A percentile compares a stretch with the other conserved stretches of the same genome.
Evolutionary conservation across 441 rosid genomes (phyloP).

Genomic region (Sinapis alba): DNA sequence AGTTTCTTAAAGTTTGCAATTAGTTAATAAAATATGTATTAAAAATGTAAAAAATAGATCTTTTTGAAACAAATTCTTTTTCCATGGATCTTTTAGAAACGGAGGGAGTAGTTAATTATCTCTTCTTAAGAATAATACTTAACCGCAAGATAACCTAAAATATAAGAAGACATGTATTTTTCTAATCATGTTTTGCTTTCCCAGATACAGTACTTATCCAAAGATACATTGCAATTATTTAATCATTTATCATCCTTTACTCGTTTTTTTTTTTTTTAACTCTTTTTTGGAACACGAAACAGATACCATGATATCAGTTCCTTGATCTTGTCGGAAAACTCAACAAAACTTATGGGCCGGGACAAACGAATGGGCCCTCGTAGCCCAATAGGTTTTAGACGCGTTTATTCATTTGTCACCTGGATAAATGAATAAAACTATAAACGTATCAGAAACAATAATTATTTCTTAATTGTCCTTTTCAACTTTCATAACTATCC

Average conservation of each 20-base stretch:
- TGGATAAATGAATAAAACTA: not conserved
- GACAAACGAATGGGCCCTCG: not conserved
- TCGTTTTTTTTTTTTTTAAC: no score
- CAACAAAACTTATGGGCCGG: not conserved
- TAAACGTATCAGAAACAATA: not conserved
- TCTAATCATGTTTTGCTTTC: constrained; percentile 12
- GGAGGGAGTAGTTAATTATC: constrained; percentile 26
- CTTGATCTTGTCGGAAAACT: not conserved
- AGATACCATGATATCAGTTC: not conserved
- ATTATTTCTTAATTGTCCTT: not conserved
- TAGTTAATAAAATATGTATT: no score
- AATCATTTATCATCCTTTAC: not conserved
- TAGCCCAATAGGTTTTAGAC: not conserved
- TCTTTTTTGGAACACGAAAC: not conserved
- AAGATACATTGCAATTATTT: not conserved
- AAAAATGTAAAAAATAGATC: no score
- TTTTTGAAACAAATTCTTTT: no score
- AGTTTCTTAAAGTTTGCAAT: no score
- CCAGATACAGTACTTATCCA: not conserved
- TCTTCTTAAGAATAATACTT: constrained; percentile 11
- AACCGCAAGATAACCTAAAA: constrained; percentile 21
- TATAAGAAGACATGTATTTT: constrained; percentile 7
- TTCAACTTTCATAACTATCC: not conserved
- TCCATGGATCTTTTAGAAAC: no score
- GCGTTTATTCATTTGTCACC: not conserved